These are phyloP conservation scores for Thecaphora thlaspeos DNA, from an alignment of 1,284 basidiomycete species.

Conservation along the genomic window DNA sequence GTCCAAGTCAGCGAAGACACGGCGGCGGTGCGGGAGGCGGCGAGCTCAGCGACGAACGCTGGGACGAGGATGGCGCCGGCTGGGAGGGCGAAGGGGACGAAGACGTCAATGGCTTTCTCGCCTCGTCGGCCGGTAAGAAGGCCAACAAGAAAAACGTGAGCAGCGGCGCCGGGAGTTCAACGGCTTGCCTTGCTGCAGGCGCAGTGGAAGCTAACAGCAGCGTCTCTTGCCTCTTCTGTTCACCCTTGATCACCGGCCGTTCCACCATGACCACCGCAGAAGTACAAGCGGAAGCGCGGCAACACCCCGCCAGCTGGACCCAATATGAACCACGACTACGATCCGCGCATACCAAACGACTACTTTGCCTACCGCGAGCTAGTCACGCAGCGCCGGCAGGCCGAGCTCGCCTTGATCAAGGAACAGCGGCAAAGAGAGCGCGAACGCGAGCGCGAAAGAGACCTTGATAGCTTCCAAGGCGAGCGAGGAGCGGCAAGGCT, in stretches of 20 bases:
- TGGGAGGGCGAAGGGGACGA: background rate
- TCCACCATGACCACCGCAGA: too few species aligned
- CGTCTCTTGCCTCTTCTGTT: too few species aligned
- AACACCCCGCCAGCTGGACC: background rate
- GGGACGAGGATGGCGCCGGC: constrained; percentile 3
- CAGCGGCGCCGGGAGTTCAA: too few species aligned
- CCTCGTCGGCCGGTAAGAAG: background rate
- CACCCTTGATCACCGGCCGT: too few species aligned
- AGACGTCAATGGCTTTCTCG: constrained; percentile 1
- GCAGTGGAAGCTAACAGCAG: too few species aligned
- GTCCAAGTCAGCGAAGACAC: too few species aligned
- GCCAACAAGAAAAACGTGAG: background rate
- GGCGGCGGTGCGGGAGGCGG: too few species aligned
- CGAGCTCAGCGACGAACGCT: too few species aligned
- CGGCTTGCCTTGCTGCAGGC: too few species aligned
- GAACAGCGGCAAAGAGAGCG: background rate
- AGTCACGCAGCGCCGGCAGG: constrained; percentile 4
- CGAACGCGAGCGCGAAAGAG: background rate
- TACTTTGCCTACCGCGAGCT: constrained; percentile 4
- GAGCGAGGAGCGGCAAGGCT: background rate
- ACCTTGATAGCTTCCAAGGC: background rate
- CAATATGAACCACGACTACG: constrained; percentile 12
- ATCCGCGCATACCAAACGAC: constrained; percentile 11
- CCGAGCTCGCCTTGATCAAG: constrained; percentile 1
- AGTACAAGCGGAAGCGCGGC: background rate